Evolutionary conservation across 352 stramenopile species (phyloP), one percentile per base, ranked within the genome.

Genomic region (Pythium plurisporium): DNA sequence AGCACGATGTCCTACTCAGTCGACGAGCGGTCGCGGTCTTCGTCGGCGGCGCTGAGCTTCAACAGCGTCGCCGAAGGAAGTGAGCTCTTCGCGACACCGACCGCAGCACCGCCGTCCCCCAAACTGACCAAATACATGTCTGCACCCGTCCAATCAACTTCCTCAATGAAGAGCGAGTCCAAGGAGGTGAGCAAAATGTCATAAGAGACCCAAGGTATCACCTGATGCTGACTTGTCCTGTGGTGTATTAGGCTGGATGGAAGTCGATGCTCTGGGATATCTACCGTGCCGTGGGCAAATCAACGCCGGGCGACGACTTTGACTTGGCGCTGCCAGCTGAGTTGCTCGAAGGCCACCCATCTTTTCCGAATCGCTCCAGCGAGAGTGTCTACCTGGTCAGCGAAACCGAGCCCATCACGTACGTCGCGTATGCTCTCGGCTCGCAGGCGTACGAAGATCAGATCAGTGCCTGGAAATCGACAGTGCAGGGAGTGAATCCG

Each of bases 371-470:
- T 36, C 93, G 91, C 41, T 88, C 94, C 40, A 89, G 91, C 58
- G 88, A 90, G 5, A 29, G 84, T 43, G 79, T 98, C 6, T 84
- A 98, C 22, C 76, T 96, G 26, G 96, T 99, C 14, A 86, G 97
- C 67, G 94, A 98, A 52, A 78, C 94, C 19, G 79, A 96, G 58
- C 90, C 91, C 1, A 96, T 96, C 42, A 98, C 95, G 22, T 95
- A 89, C 10, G 96, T 98, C 60, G 94, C 96, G 19, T 98, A 98
- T 62, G 95, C 95, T 19, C 77, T 99, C 41, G 86, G 89, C 6
- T 98, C 94, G 8, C 76, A 86, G 52, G 86, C 97, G 42, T 94
- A 96, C 33, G 79, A 90, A 51, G 73, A 90, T 25, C 73, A 91
- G 26, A 36, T 92, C 20, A 67, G 76, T 22, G 72, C 68, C 17